These are phyloP conservation scores for Auricularia cornea DNA, from an alignment of 768 basidiomycete genomes.

Conservation along the genomic window DNA sequence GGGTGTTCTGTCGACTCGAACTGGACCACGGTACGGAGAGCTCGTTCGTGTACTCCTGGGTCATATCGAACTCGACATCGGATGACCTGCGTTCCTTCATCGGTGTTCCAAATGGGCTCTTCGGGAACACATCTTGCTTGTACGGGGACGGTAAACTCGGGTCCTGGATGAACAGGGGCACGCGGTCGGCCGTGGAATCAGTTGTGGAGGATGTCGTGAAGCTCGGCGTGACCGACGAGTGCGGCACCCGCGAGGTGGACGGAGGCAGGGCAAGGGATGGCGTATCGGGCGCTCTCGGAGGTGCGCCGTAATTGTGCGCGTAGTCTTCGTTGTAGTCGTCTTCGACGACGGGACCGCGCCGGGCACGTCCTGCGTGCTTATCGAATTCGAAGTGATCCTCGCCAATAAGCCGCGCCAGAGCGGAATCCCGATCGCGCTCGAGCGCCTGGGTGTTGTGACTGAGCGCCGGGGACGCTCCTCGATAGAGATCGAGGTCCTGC, in stretches of 20 bases:
- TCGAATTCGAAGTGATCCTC: not conserved
- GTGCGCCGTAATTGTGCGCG: not conserved
- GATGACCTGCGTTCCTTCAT: conserved; percentile 38
- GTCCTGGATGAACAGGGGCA: conserved; percentile 42
- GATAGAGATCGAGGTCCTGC: not conserved
- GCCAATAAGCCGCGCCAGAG: not conserved
- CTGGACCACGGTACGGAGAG: not conserved
- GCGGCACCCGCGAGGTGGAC: conserved; percentile 32
- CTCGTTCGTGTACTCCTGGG: not conserved
- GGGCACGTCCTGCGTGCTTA: not conserved
- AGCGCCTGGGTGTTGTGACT: not conserved
- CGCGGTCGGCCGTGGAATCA: conserved; percentile 15
- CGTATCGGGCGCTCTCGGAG: not conserved
- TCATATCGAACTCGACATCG: not conserved
- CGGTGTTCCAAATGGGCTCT: conserved; percentile 66
- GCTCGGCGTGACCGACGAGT: conserved; percentile 45
- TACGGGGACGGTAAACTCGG: conserved; percentile 36
- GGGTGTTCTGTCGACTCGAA: not conserved
- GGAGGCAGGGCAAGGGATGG: not conserved
- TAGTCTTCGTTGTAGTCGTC: not conserved
- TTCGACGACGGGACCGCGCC: not conserved
- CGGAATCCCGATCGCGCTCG: not conserved
- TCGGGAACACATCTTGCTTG: conserved; percentile 51
- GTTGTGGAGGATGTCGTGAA: conserved; percentile 11
- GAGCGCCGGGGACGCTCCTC: not conserved